Evolutionary conservation across 208 protist genomes (phyloP).

Genomic region (Leishmania tarentolae): DNA sequence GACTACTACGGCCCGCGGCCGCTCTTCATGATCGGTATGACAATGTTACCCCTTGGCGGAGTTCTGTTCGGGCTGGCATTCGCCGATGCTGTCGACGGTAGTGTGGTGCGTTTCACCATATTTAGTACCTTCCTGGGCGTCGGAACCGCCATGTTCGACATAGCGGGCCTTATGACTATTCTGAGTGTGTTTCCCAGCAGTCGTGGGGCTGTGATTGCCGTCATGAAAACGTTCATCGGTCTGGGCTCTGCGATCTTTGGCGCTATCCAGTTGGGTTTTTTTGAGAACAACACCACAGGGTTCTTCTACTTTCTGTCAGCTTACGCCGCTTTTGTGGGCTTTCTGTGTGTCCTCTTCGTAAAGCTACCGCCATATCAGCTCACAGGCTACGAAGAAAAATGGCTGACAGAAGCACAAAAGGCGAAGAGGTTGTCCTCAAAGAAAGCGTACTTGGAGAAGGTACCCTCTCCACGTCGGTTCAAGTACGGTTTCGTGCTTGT

Average conservation of each 20-base stretch:
- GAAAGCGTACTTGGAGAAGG: slow-evolving; percentile 61
- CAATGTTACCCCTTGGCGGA: slow-evolving; percentile 47
- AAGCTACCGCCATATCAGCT: slow-evolving; percentile 75
- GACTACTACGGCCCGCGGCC: slow-evolving; percentile 76
- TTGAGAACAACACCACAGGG: slow-evolving; percentile 39
- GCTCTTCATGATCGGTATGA: slow-evolving; percentile 62
- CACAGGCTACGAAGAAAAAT: slow-evolving; percentile 53
- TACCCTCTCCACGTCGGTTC: slow-evolving; percentile 71
- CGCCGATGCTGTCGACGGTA: slow-evolving; percentile 49
- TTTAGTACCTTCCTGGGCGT: slow-evolving; percentile 53
- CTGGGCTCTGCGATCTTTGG: slow-evolving; percentile 85
- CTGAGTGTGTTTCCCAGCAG: slow-evolving; percentile 82
- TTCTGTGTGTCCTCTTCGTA: slow-evolving; percentile 62
- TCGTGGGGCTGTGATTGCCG: slow-evolving; percentile 74
- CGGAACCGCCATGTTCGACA: slow-evolving; percentile 68
- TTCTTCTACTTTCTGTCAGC: slow-evolving; percentile 73
- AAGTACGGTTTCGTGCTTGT: slow-evolving; percentile 62
- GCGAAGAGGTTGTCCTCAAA: slow-evolving; percentile 41
- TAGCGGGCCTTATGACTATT: slow-evolving; percentile 75
- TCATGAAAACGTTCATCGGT: slow-evolving; percentile 88
- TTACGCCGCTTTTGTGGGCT: slow-evolving; percentile 33
- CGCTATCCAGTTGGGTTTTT: slow-evolving; percentile 70
- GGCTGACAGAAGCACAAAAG: slow-evolving; percentile 43
- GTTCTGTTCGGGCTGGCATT: slow-evolving; percentile 72
- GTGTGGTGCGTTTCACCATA: slow-evolving; percentile 50